Conservation (phyloP, 352 stramenopile species). For the Phytophthora meadii region DNA sequence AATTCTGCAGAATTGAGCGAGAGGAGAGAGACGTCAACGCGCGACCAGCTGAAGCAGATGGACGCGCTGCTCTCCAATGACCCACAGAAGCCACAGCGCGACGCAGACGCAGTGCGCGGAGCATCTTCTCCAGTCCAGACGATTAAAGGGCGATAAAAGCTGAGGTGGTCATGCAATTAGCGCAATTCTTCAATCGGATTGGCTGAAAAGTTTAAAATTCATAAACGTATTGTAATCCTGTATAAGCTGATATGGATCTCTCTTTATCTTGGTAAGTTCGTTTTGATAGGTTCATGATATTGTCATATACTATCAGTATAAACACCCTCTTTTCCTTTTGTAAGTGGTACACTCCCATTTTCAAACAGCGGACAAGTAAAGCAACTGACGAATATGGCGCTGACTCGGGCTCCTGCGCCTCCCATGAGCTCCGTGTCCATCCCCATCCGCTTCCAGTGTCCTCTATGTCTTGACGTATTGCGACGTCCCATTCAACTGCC, state of each 20-base stretch:
- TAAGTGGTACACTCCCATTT: conserved; percentile 10
- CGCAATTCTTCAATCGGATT: too few relatives aligned
- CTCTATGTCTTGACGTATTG: conserved; percentile 81
- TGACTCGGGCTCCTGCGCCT: conserved; percentile 23
- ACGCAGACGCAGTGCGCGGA: conserved; percentile 38
- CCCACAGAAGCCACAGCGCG: conserved; percentile 10
- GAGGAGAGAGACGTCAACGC: neutral
- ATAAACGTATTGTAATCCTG: neutral
- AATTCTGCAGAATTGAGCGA: conserved; percentile 9
- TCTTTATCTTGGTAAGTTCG: neutral
- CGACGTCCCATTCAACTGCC: conserved; percentile 69
- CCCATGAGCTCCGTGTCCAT: conserved; percentile 40
- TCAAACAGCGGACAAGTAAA: conserved; percentile 14
- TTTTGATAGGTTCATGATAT: neutral
- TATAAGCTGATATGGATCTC: neutral
- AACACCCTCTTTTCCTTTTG: neutral
- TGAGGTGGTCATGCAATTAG: conserved; percentile 10
- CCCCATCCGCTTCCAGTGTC: conserved; percentile 75
- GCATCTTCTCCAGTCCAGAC: conserved; percentile 38
- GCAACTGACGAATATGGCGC: conserved; percentile 35
- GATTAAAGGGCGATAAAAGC: conserved; percentile 25
- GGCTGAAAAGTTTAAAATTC: conserved; percentile 25
- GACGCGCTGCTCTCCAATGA: neutral
- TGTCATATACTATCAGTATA: neutral
- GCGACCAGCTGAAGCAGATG: conserved; percentile 1